Evolutionary conservation across 345 rosid genomes (phyloP).

Genomic region (Mangifera indica): DNA sequence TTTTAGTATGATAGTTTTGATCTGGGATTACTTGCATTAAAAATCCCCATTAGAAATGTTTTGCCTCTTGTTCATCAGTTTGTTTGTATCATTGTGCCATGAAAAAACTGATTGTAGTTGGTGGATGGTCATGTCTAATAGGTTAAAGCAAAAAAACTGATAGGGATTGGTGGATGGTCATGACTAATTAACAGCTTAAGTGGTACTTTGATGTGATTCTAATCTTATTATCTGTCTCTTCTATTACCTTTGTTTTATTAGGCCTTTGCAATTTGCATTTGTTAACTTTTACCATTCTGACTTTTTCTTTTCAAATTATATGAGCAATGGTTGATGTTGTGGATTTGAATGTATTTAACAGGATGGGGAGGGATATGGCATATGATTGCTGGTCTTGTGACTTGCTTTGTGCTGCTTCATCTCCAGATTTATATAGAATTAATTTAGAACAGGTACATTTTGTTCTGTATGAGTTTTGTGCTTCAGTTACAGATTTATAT

Average conservation of each 20-base stretch:
- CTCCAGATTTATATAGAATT: conserved; percentile 87
- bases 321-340: background rate
- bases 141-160: too few species aligned
- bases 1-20: background rate
- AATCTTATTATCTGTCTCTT: background rate
- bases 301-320: background rate
- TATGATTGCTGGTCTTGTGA: conserved; percentile 95
- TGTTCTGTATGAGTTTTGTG: background rate
- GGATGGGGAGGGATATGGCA: conserved; percentile 92
- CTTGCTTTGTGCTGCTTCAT: conserved; percentile 97
- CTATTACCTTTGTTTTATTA: background rate
- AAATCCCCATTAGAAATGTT: background rate
- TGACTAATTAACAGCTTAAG: background rate
- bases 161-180: background rate
- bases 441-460: conserved; percentile 84
- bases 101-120: background rate
- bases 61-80: background rate
- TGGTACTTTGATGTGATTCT: background rate
- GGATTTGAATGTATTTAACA: conserved; percentile 25
- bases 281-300: background rate
- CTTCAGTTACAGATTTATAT: background rate
- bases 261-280: background rate
- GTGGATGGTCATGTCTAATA: too few species aligned
- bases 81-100: background rate
- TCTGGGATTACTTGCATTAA: background rate